Conservation (phyloP, 1,284 basidiomycete species). For the Leccinum cinnamomeum region DNA sequence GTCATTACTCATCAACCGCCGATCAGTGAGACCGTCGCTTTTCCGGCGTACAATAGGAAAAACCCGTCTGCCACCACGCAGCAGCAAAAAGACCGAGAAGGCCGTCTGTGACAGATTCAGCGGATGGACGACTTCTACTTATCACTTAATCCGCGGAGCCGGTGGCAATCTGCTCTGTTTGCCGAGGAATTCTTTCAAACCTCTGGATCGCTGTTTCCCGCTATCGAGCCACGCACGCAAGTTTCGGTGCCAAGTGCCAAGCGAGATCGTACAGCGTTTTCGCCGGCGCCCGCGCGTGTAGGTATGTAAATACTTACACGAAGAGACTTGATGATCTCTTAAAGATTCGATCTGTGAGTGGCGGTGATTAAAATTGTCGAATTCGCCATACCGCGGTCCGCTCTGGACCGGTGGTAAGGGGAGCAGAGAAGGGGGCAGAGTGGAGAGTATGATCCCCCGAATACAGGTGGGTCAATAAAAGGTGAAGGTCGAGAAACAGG, state of each 20-base stretch:
- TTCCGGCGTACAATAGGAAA: constrained; percentile 27
- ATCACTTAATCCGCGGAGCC: constrained; percentile 1
- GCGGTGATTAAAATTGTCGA: constrained; percentile 19
- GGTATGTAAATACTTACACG: not conserved
- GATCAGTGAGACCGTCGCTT: constrained; percentile 16
- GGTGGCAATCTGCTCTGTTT: not conserved
- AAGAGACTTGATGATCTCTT: not conserved
- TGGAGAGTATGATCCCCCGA: not conserved
- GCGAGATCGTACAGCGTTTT: not conserved
- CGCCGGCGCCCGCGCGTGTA: not conserved
- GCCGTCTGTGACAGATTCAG: not conserved
- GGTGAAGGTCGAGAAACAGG: not conserved
- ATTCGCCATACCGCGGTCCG: not conserved
- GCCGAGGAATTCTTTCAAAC: not conserved
- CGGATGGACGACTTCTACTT: not conserved
- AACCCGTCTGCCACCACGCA: constrained; percentile 26
- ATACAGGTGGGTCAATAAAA: not conserved
- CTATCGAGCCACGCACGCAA: not conserved
- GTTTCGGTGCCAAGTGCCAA: not conserved
- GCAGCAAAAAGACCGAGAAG: constrained; percentile 1
- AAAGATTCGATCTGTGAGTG: not conserved
- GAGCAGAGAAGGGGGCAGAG: not conserved
- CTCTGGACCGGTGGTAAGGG: not conserved
- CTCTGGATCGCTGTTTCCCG: constrained; percentile 5
- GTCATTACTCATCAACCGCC: constrained; percentile 16